These are phyloP conservation scores for Cylindrotheca closterium DNA, from an alignment of 108 stramenopile genomes.

Conservation along the genomic window DNA sequence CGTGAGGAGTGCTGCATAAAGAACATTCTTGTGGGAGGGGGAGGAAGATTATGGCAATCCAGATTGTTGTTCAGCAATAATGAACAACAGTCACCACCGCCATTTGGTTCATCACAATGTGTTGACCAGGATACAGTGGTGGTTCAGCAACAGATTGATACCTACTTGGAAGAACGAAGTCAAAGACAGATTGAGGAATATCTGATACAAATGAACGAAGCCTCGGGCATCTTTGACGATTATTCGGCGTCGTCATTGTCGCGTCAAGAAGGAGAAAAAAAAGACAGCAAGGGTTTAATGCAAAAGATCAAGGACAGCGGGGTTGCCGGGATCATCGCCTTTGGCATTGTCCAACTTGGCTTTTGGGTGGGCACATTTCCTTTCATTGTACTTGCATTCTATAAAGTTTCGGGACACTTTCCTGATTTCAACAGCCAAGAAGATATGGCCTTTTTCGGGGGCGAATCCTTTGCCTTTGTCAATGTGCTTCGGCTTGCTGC, in stretches of 20 bases:
- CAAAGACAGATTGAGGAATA: background rate
- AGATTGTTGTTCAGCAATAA: too few relatives aligned
- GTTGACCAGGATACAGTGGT: background rate
- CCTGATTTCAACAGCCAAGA: constrained; percentile 31
- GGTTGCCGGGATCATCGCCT: constrained; percentile 7
- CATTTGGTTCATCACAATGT: background rate
- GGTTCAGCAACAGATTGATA: background rate
- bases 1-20: too few relatives aligned
- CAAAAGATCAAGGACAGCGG: constrained; percentile 10
- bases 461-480: constrained; percentile 36
- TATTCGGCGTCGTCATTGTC: too few relatives aligned
- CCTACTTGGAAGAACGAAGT: background rate
- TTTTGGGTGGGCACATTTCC: background rate
- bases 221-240: background rate
- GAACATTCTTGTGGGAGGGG: too few relatives aligned
- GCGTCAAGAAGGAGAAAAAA: too few relatives aligned
- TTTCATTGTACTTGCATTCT: constrained; percentile 6
- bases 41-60: too few relatives aligned
- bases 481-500: constrained; percentile 36
- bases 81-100: background rate
- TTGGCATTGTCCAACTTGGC: background rate
- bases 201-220: background rate
- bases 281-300: background rate
- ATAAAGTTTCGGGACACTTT: constrained; percentile 28
- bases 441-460: constrained; percentile 26